Evolutionary conservation across 2,329 filamentous ascomycete genomes (phyloP).

Genomic region (Sporothrix curviconia): DNA sequence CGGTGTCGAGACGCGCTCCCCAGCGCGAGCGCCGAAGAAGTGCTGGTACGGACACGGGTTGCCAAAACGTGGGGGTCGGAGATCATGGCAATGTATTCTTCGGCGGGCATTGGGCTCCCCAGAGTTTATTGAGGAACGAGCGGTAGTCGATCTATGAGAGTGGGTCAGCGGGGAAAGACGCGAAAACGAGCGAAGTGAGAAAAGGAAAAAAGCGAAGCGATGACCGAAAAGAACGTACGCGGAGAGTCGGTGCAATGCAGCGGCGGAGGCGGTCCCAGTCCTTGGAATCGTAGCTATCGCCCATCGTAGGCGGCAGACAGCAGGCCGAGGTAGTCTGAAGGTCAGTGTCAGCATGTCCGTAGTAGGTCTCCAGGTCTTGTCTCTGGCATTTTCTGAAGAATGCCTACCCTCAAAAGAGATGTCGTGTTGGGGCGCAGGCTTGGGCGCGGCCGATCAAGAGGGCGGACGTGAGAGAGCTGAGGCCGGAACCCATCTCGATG

Average conservation of each 20-base stretch:
- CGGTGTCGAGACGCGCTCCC: slow-evolving; percentile 50
- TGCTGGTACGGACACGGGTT: slow-evolving; percentile 61
- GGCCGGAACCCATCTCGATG: slow-evolving; percentile 16
- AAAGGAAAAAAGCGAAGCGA: not conserved
- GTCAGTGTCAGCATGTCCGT: slow-evolving; percentile 15
- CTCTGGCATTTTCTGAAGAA: not conserved
- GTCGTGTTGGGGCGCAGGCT: not conserved
- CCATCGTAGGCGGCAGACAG: slow-evolving; percentile 49
- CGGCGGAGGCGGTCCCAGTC: slow-evolving; percentile 55
- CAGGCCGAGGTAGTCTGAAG: slow-evolving; percentile 45
- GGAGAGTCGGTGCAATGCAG: slow-evolving; percentile 56
- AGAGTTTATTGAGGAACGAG: slow-evolving; percentile 52
- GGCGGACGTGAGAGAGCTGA: slow-evolving; percentile 13
- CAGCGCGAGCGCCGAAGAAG: slow-evolving; percentile 55
- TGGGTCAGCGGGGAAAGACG: not conserved
- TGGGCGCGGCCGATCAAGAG: not conserved
- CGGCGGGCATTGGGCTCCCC: slow-evolving; percentile 55
- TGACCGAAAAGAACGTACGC: slow-evolving; percentile 28
- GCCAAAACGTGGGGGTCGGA: slow-evolving; percentile 51
- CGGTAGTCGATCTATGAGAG: slow-evolving; percentile 67
- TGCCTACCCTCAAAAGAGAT: slow-evolving; percentile 19
- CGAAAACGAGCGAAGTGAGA: not conserved
- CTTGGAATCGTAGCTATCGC: slow-evolving; percentile 60
- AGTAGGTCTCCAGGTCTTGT: not conserved
- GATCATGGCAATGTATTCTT: slow-evolving; percentile 56